Base-by-base conservation (phyloP, 139 green algal species). In the Chlamydomonas asymmetrica region DNA sequence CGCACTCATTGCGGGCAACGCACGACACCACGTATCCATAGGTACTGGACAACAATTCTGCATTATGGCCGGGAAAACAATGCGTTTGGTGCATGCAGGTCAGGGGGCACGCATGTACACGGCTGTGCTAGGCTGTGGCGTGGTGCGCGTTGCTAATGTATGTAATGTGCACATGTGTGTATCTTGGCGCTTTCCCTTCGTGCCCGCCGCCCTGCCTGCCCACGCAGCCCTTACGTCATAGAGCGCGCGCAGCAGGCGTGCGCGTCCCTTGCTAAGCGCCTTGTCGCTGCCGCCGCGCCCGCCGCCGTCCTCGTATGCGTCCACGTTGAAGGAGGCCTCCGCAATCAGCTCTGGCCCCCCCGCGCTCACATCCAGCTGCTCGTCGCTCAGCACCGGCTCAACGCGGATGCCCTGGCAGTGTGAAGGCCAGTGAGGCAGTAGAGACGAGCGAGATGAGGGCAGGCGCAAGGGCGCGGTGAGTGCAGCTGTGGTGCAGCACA, bases 201-300 rank as follows among this genome's bases (percentile, higher is more conserved):
- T 25, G 37, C 20, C 20, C 35, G 40, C 43, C 62, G 5, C 39
- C 59, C 32, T 25, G 5, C 18, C 48, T 40, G n/a, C 48, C 22
- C 50, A 40, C 63, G 52, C 40, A 65, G 48, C 61, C 39, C 69
- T 61, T 34, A 82, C 79, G 57, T 82, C 77, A 38, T 79, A 45
- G 40, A 91, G 75, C 22, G 84, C 84, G 5, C 75, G 40, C 37
- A 85, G 73, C 69, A 92, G 84, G 52, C 87, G 70, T 27, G 48
- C 62, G 6, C 32, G 67, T 3, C 73, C 78, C 70, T 54, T 79
- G 77, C 69, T 73, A 39, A 77, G 66, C 37, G 56, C 63, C 64
- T 79, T 83, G 54, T 34, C 45, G 50, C 32, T 80, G 40, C 56
- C 70, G 20, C 31, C 37, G 22, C 70, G 70, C 25, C 70, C 70